Percentiles rank a stretch among this genome's conserved stretches.
Conservation (phyloP, 768 basidiomycete genomes). For the Suillus clintonianus region DNA sequence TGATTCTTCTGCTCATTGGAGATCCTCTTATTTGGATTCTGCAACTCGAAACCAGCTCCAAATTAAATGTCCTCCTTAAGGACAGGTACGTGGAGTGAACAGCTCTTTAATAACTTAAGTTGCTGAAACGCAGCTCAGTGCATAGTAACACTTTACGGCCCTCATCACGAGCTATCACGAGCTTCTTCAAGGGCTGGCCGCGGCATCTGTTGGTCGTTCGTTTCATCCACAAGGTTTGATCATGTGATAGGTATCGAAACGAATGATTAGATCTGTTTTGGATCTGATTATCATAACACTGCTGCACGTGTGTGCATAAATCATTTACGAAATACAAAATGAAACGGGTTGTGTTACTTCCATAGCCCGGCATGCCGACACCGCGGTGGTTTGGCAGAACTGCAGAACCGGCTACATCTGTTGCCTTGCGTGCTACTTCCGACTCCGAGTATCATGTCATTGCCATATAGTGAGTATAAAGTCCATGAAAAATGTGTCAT, state of each 20-base stretch:
- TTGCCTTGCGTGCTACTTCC: background rate
- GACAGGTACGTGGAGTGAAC: background rate
- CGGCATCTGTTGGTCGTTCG: background rate
- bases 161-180: background rate
- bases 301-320: background rate
- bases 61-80: background rate
- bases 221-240: background rate
- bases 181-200: background rate
- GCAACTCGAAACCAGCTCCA: background rate
- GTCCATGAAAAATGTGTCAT: background rate
- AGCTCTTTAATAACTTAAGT: background rate
- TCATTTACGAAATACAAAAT: background rate
- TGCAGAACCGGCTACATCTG: background rate
- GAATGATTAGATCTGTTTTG: background rate
- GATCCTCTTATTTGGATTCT: background rate
- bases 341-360: background rate
- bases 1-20: background rate
- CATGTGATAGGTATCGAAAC: background rate
- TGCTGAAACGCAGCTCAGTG: no score
- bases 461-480: background rate
- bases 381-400: background rate
- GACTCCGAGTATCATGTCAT: background rate
- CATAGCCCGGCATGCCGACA: background rate
- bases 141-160: no score
- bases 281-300: background rate